Evolutionary conservation across 208 protist genomes (phyloP), one percentile per base, ranked within the genome.

Genomic region (Leishmania mexicana): DNA sequence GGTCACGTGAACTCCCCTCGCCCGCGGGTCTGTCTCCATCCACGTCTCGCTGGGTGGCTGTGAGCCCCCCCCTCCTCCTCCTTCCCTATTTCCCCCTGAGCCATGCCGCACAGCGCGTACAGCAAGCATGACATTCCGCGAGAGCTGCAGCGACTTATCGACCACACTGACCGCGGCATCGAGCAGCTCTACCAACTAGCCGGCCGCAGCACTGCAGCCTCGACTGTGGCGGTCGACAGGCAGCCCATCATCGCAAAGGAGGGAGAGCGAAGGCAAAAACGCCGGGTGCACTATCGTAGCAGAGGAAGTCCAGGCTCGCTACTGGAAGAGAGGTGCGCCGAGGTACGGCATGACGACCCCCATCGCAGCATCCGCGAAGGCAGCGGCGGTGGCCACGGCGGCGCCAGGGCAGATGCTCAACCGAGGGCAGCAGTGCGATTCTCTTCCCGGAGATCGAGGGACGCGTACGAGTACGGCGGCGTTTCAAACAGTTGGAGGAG

Each of bases 141-240:
- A 17, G 82, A 86, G 76, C 79, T 89, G 65, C 81, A 77, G 54
- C 78, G 79, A n/a, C 86, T 95, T 5, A 92, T 95, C 71, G 87
- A 93, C 54, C 82, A 87, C 85, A 97, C 93, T 3, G 91, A 92
- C 51, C 83, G 84, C 58, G 92, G 90, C 10, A 91, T 97, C 62
- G 81, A 90, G 80, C 85, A 86, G 70, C 88, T 97, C 47, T 97
- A 97, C 62, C 83, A 80, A 28, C 75, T 87, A 17, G 79, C 84
- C 17, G 83, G 86, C 2, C 78, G 78, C 53, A 49, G 38, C 24
- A 13, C 76, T 49, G 76, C 38, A 5, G 60, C 76, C 24, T 62
- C 75, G 38, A 49, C 73, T 31, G 53, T 31, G 73, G 51, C 24
- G n/a, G 45, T 10, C 45, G 13, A n/a, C 3, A 21, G 45, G 70